phyloP scores from a whole-genome alignment of 2,329 filamentous ascomycete species.

The Camptophora hylomeconis region DNA sequence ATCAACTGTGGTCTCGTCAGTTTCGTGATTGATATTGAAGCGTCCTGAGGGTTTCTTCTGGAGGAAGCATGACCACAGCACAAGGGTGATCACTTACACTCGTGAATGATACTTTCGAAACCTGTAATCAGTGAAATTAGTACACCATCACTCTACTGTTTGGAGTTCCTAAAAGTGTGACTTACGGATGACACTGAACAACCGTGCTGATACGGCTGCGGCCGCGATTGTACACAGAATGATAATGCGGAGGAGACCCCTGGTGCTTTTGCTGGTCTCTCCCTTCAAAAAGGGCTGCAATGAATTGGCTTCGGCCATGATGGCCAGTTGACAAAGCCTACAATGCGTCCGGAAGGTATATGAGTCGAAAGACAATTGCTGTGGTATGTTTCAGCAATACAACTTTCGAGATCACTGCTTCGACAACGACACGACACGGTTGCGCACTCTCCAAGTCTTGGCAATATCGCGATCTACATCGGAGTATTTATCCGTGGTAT shows the following conservation, averaged over 20 bases:
- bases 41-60: conserved; percentile 2
- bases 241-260: conserved; percentile 72
- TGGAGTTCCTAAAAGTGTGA: conserved; percentile 17
- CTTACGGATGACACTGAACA: conserved; percentile 97
- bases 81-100: conserved; percentile 57
- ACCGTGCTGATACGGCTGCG: conserved; percentile 78
- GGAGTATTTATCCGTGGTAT: too few relatives aligned
- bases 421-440: too few relatives aligned
- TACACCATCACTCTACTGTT: not conserved
- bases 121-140: conserved; percentile 34
- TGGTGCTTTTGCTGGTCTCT: conserved; percentile 65
- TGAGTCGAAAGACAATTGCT: too few relatives aligned
- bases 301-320: conserved; percentile 30
- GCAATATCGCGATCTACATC: too few relatives aligned
- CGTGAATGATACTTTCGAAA: conserved; percentile 99
- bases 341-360: conserved; percentile 7
- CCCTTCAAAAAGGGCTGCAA: conserved; percentile 55
- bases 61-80: too few relatives aligned
- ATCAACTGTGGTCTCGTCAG: conserved; percentile 55
- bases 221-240: conserved; percentile 86
- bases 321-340: conserved; percentile 20
- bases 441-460: too few relatives aligned
- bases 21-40: conserved; percentile 11
- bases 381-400: too few relatives aligned
- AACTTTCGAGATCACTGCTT: too few relatives aligned